Conservation (phyloP, 805 yeast species). For the Teunomyces kruisii region DNA sequence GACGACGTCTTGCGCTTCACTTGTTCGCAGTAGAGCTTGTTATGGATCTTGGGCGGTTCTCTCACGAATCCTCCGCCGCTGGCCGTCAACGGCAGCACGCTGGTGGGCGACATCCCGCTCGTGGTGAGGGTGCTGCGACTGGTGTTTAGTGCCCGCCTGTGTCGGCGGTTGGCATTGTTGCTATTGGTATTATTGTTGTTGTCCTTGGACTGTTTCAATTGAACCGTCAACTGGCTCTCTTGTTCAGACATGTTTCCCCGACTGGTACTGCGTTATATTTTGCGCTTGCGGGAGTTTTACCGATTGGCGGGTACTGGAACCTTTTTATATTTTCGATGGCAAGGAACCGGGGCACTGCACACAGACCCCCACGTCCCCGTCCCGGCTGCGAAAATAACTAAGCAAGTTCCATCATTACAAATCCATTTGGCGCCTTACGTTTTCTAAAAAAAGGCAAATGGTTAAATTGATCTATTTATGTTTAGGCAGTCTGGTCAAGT, state of each 20-base stretch:
- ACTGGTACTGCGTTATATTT: too few species aligned
- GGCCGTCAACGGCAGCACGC: neutral
- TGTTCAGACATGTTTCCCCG: neutral
- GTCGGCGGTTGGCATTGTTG: neutral
- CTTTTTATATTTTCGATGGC: neutral
- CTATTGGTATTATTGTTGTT: too few species aligned
- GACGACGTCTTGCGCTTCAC: slow-evolving; percentile 10
- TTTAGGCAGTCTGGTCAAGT: slow-evolving; percentile 10
- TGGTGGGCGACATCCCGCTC: slow-evolving; percentile 1
- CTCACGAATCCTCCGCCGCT: slow-evolving; percentile 1
- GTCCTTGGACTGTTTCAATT: neutral
- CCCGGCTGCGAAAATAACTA: too few species aligned
- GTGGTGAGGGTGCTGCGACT: neutral
- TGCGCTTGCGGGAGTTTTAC: neutral
- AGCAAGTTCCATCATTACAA: too few species aligned
- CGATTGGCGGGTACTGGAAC: neutral
- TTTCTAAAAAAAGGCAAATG: too few species aligned
- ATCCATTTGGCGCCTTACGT: neutral
- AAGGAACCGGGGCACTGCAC: neutral
- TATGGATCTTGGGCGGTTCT: slow-evolving; percentile 28
- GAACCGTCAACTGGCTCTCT: slow-evolving; percentile 1
- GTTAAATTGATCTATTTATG: neutral
- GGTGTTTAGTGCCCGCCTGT: neutral
- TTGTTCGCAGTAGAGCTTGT: slow-evolving; percentile 29
- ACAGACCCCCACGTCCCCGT: neutral